phyloP scores from a whole-genome alignment of 306 rosid species.

The Cicer pinnatifidum region DNA sequence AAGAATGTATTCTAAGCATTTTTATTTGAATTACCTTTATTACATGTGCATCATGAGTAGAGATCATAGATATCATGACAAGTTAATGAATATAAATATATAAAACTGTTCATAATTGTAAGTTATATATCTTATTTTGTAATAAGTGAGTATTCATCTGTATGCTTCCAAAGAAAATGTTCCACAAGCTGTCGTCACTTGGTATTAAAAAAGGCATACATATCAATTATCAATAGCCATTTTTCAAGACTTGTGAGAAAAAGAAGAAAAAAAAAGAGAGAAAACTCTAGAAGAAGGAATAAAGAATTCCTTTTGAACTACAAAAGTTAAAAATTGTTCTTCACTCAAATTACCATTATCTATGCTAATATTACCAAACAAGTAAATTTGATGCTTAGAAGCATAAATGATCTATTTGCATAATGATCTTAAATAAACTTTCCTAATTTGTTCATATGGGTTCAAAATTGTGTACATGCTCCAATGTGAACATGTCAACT shows the following conservation, averaged over 20 bases:
- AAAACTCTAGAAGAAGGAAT: not conserved
- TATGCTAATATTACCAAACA: not conserved
- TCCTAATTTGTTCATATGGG: slow-evolving; percentile 1
- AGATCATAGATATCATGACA: not conserved
- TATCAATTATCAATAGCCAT: not conserved
- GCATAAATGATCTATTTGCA: not conserved
- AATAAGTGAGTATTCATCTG: not conserved
- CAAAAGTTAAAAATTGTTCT: not conserved
- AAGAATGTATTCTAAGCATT: not conserved
- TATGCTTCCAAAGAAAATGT: not conserved
- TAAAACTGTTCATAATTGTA: not conserved
- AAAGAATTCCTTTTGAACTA: not conserved
- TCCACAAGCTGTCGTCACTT: not conserved
- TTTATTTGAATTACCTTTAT: not conserved
- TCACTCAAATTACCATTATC: not conserved
- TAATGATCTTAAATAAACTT: slow-evolving; percentile 2
- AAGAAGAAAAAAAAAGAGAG: not conserved
- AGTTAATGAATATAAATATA: not conserved
- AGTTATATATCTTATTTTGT: not conserved
- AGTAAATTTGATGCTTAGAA: slow-evolving; percentile 9
- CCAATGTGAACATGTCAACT: not conserved
- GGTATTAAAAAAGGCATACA: not conserved
- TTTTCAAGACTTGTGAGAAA: not conserved
- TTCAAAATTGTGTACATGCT: slow-evolving; percentile 38
- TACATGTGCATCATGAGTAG: not conserved